Percentiles rank a stretch among this genome's conserved stretches.
Evolutionary conservation across 2,329 filamentous ascomycete genomes (phyloP).

Genomic region (Cladorrhinum sp.): DNA sequence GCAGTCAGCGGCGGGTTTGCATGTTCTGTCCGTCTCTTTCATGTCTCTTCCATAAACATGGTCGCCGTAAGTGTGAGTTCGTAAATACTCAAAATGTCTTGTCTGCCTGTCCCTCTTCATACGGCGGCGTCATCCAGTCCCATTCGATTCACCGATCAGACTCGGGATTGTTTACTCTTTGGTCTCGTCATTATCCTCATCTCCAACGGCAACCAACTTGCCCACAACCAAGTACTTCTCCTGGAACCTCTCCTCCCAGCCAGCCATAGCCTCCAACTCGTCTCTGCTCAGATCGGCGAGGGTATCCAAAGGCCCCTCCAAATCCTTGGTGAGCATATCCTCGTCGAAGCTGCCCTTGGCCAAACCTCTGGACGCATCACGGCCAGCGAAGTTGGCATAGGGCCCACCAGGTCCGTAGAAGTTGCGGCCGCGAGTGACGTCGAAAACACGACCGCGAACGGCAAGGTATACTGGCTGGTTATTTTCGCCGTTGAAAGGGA

Average conservation of each 20-base stretch:
- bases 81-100: not conserved
- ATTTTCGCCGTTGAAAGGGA: constrained; percentile 77
- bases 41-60: too few species aligned
- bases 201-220: constrained; percentile 62
- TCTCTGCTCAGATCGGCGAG: constrained; percentile 69
- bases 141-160: too few species aligned
- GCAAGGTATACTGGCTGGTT: constrained; percentile 78
- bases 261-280: constrained; percentile 76
- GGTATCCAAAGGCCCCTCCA: constrained; percentile 77
- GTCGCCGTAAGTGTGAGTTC: not conserved
- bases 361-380: constrained; percentile 84
- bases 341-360: constrained; percentile 91
- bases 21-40: too few species aligned
- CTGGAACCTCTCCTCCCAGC: constrained; percentile 90
- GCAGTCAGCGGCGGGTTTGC: too few species aligned
- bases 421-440: constrained; percentile 80
- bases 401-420: constrained; percentile 96
- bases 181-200: constrained; percentile 32
- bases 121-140: not conserved
- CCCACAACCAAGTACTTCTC: constrained; percentile 97
- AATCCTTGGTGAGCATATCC: constrained; percentile 89
- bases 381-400: constrained; percentile 92
- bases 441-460: constrained; percentile 88
- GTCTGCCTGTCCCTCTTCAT: not conserved
- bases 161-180: not conserved